Percentiles rank a stretch among this genome's conserved stretches.
phyloP scores from a whole-genome alignment of 768 basidiomycete genomes.

The Mycena kentingensis region DNA sequence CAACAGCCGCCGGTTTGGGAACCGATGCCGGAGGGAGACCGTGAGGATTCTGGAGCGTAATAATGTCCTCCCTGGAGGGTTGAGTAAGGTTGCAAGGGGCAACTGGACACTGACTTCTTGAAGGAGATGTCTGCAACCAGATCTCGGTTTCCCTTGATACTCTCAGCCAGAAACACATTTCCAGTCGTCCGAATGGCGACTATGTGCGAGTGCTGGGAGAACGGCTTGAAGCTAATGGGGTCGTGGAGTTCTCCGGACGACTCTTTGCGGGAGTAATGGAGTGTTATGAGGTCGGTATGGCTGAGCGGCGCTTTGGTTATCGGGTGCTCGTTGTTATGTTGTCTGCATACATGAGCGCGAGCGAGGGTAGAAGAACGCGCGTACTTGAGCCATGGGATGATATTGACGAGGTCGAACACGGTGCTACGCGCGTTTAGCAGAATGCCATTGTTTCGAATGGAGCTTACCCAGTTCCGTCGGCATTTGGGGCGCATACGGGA shows the following conservation, averaged over 20 bases:
- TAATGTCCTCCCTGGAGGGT: slow-evolving; percentile 72
- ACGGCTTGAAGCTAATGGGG: slow-evolving; percentile 96
- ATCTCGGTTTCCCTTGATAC: slow-evolving; percentile 82
- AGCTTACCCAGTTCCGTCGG: slow-evolving; percentile 67
- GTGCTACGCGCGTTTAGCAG: slow-evolving; percentile 1
- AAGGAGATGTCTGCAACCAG: slow-evolving; percentile 84
- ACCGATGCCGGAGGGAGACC: slow-evolving; percentile 64
- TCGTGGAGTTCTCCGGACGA: slow-evolving; percentile 88
- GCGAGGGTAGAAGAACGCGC: slow-evolving; percentile 27
- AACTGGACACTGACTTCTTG: slow-evolving; percentile 59
- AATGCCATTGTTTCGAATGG: not conserved
- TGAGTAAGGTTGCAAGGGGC: slow-evolving; percentile 11
- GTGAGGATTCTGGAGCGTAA: slow-evolving; percentile 93
- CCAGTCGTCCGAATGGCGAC: slow-evolving; percentile 88
- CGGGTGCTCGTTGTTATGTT: slow-evolving; percentile 80
- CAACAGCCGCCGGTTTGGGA: slow-evolving; percentile 27
- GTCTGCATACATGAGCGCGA: slow-evolving; percentile 44
- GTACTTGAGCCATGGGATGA: slow-evolving; percentile 93
- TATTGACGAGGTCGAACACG: slow-evolving; percentile 90
- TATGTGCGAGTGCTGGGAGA: slow-evolving; percentile 95
- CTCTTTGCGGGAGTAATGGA: slow-evolving; percentile 80
- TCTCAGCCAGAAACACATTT: slow-evolving; percentile 92
- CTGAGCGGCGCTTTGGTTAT: slow-evolving; percentile 71
- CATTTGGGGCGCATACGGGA: slow-evolving; percentile 85
- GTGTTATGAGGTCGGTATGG: slow-evolving; percentile 74